phyloP scores from a whole-genome alignment of 768 basidiomycete genomes.

The Mrakia blollopis region DNA sequence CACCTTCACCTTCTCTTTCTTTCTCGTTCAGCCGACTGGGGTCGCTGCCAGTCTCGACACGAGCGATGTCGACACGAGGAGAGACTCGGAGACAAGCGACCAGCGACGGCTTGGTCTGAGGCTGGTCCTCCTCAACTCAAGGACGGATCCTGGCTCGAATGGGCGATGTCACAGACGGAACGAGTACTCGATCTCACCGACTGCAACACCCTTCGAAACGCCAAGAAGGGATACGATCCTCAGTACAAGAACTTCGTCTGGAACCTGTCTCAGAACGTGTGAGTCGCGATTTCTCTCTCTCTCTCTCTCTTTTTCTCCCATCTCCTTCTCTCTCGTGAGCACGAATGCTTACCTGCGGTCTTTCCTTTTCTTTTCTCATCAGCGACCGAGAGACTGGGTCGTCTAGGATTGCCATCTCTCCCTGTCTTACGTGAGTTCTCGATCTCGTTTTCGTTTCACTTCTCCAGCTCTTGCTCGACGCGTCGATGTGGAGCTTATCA shows the following conservation, averaged over 20 bases:
- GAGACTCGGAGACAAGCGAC: conserved; percentile 70
- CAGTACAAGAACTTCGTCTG: conserved; percentile 90
- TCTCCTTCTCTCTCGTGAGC: no score
- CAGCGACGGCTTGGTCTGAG: conserved; percentile 89
- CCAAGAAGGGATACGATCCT: conserved; percentile 73
- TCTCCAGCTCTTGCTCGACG: no score
- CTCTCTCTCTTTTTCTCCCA: no score
- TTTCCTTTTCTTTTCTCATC: no score
- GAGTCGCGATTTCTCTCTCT: no score
- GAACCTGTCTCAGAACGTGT: conserved; percentile 93
- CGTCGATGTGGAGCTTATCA: no score
- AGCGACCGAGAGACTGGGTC: conserved; percentile 74
- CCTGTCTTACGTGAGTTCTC: conserved; percentile 62
- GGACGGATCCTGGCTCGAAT: conserved; percentile 89
- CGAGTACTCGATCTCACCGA: conserved; percentile 95
- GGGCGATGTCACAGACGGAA: conserved; percentile 87
- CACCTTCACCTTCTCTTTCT: no score
- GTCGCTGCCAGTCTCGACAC: conserved; percentile 85
- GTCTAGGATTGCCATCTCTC: conserved; percentile 70
- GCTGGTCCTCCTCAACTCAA: conserved; percentile 63
- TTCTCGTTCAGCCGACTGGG: conserved; percentile 63
- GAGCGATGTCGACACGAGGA: conserved; percentile 81
- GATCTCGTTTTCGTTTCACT: no score
- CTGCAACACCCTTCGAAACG: conserved; percentile 75
- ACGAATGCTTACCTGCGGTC: no score